Conservation (phyloP, 2,329 filamentous ascomycete species). For the Fusarium guadeloupense region DNA sequence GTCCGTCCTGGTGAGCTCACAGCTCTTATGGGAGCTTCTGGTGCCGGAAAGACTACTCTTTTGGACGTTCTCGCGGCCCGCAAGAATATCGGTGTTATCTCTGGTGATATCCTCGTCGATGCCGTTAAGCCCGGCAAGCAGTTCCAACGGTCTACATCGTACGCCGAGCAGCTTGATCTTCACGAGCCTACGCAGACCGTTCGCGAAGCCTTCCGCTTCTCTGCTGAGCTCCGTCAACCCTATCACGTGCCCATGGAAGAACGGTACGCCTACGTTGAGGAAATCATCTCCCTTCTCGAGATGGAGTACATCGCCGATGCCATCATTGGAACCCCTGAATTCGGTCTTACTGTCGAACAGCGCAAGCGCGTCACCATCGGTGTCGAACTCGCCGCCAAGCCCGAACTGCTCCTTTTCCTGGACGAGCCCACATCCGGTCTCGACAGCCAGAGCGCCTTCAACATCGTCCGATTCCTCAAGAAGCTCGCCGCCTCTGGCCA, state of each 20-base stretch:
- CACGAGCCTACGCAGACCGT: constrained; percentile 71
- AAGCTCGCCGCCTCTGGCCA: constrained; percentile 83
- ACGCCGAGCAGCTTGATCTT: constrained; percentile 70
- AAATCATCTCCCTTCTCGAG: constrained; percentile 67
- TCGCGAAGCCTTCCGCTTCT: constrained; percentile 70
- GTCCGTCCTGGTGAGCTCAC: constrained; percentile 81
- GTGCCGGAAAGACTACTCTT: constrained; percentile 88
- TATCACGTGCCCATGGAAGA: constrained; percentile 62
- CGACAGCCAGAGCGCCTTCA: constrained; percentile 70
- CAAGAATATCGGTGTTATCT: constrained; percentile 69
- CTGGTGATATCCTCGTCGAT: constrained; percentile 66
- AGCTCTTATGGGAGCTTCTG: constrained; percentile 82
- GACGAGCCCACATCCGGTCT: constrained; percentile 83
- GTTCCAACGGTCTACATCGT: constrained; percentile 70
- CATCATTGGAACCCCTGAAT: constrained; percentile 68
- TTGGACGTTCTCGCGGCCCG: constrained; percentile 76
- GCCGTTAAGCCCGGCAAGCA: constrained; percentile 64
- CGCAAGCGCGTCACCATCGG: constrained; percentile 87
- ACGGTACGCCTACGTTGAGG: constrained; percentile 68
- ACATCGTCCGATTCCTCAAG: constrained; percentile 80
- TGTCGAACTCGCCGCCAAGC: constrained; percentile 87
- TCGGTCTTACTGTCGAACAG: constrained; percentile 74
- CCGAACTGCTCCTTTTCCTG: constrained; percentile 78
- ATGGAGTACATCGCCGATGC: constrained; percentile 68
- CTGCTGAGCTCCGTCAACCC: constrained; percentile 67